Conservation (phyloP, 2,329 filamentous ascomycete genomes). For the Xylariomycetidae sp. region DNA sequence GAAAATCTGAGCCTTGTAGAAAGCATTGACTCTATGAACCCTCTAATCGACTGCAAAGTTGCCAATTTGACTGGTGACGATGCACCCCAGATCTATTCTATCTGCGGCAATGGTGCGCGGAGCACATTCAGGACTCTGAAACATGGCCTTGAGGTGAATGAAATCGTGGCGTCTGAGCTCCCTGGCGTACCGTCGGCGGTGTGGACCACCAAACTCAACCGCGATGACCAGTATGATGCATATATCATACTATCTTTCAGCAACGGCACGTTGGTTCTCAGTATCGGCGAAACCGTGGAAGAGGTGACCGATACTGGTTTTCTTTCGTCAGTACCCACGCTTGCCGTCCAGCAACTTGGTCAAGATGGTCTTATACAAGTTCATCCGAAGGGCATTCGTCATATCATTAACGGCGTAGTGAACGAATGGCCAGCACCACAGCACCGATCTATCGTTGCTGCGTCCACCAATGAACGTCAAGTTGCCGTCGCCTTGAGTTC, state of each 20-base stretch:
- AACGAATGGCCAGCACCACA: conserved; percentile 94
- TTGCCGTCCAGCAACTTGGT: conserved; percentile 90
- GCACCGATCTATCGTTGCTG: conserved; percentile 91
- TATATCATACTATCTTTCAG: conserved; percentile 95
- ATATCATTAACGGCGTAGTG: conserved; percentile 73
- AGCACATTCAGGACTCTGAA: conserved; percentile 90
- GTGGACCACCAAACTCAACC: conserved; percentile 88
- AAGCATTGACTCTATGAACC: conserved; percentile 83
- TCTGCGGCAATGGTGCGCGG: conserved; percentile 82
- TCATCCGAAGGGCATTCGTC: conserved; percentile 91
- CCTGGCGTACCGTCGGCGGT: conserved; percentile 86
- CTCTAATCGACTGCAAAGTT: conserved; percentile 85
- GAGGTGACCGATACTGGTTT: conserved; percentile 94
- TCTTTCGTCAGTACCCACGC: conserved; percentile 77
- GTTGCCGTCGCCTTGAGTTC: conserved; percentile 92
- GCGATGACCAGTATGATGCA: conserved; percentile 79
- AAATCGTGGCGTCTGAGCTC: conserved; percentile 91
- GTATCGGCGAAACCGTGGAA: conserved; percentile 94
- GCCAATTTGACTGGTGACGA: conserved; percentile 89
- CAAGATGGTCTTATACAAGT: conserved; percentile 92
- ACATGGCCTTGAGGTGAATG: conserved; percentile 87
- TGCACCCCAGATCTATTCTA: conserved; percentile 91
- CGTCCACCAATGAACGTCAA: conserved; percentile 87
- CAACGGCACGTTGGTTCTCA: conserved; percentile 85
- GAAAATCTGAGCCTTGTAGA: conserved; percentile 84